These are phyloP conservation scores for Picocystis salinarum DNA, from an alignment of 139 green algal species.

Conservation along the genomic window DNA sequence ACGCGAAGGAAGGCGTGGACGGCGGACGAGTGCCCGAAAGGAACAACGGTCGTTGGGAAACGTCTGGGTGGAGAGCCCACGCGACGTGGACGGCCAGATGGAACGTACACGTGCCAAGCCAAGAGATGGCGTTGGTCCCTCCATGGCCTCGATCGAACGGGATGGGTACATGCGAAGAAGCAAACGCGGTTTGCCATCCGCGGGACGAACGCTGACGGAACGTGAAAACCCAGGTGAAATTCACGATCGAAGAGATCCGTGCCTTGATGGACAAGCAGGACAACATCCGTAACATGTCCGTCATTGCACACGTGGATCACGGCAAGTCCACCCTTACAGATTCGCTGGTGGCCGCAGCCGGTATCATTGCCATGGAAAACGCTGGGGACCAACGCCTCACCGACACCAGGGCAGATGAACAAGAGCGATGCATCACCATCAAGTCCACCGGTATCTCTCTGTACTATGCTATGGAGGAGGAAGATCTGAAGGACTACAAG, in stretches of 20 bases:
- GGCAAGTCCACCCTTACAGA: slow-evolving; percentile 95
- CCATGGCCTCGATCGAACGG: too few species aligned
- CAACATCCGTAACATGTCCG: slow-evolving; percentile 81
- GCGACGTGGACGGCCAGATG: too few species aligned
- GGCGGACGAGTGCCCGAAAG: too few species aligned
- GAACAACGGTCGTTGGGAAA: too few species aligned
- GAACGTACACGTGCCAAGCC: too few species aligned
- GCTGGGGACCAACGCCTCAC: slow-evolving; percentile 73
- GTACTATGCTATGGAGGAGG: slow-evolving; percentile 85
- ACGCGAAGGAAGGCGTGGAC: too few species aligned
- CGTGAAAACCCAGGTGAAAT: slow-evolving; percentile 11
- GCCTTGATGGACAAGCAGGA: slow-evolving; percentile 50
- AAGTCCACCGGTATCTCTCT: slow-evolving; percentile 99
- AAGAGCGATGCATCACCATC: slow-evolving; percentile 98
- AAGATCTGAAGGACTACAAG: slow-evolving; percentile 52
- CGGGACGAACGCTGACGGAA: too few species aligned
- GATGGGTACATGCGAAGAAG: too few species aligned
- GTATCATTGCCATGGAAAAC: slow-evolving; percentile 91
- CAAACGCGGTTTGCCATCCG: too few species aligned
- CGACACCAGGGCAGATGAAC: slow-evolving; percentile 93
- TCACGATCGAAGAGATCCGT: slow-evolving; percentile 24
- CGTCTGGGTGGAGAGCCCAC: too few species aligned
- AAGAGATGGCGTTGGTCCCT: too few species aligned
- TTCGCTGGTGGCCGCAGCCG: slow-evolving; percentile 92
- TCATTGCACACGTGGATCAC: slow-evolving; percentile 85